These are phyloP conservation scores for Striga hermonthica DNA, from an alignment of 305 asterid genomes.

Conservation along the genomic window DNA sequence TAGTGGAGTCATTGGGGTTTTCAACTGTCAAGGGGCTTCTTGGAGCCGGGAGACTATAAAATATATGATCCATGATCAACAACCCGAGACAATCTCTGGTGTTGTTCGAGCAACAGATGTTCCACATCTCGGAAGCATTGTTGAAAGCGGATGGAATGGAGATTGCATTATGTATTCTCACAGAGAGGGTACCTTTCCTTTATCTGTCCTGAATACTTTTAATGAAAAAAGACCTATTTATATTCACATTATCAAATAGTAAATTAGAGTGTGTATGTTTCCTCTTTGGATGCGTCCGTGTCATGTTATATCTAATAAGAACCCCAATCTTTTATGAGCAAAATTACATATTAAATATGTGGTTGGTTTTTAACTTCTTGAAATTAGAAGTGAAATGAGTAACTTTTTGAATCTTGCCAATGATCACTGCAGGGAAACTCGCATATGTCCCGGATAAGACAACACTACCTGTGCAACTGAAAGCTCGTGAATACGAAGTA, in stretches of 20 bases:
- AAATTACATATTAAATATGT: too few species aligned
- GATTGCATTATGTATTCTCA: conserved; percentile 64
- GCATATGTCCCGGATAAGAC: conserved; percentile 43
- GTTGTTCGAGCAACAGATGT: conserved; percentile 52
- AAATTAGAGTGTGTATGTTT: too few species aligned
- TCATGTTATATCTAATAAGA: too few species aligned
- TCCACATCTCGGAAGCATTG: conserved; percentile 48
- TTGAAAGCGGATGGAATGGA: conserved; percentile 55
- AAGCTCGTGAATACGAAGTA: conserved; percentile 64
- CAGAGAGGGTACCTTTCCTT: conserved; percentile 40
- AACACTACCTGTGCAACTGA: conserved; percentile 50
- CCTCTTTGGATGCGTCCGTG: too few species aligned
- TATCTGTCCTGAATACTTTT: neutral
- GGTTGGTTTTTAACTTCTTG: too few species aligned
- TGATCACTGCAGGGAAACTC: conserved; percentile 46
- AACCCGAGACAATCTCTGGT: conserved; percentile 48
- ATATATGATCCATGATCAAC: conserved; percentile 57
- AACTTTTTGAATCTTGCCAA: neutral
- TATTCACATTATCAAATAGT: too few species aligned
- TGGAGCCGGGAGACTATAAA: conserved; percentile 56
- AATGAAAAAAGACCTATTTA: neutral
- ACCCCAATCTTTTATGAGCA: too few species aligned
- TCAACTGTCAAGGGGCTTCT: conserved; percentile 86
- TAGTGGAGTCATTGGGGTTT: conserved; percentile 66
- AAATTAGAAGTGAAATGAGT: too few species aligned